Percentiles rank a stretch among this genome's conserved stretches.
These are phyloP conservation scores for Tagetes patula DNA, from an alignment of 129 eudicot genomes.

Conservation along the genomic window DNA sequence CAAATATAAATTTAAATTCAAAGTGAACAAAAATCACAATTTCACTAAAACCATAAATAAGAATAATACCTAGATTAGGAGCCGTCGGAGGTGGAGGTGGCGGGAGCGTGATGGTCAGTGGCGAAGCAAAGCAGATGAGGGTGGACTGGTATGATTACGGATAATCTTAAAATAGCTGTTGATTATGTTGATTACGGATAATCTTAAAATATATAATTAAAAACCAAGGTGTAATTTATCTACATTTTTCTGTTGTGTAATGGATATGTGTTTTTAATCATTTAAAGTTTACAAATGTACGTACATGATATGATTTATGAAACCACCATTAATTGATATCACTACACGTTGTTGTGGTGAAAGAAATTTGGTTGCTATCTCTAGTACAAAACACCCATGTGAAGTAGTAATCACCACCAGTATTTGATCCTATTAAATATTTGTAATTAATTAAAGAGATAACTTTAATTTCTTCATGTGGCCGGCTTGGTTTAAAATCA, in stretches of 20 bases:
- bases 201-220: too few species aligned
- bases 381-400: constrained; percentile 29
- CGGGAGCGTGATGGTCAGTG: too few species aligned
- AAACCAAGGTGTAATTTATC: too few species aligned
- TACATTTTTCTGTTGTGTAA: not conserved
- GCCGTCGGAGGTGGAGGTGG: too few species aligned
- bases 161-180: too few species aligned
- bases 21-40: too few species aligned
- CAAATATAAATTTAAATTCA: too few species aligned
- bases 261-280: not conserved
- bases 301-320: not conserved
- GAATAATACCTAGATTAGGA: too few species aligned
- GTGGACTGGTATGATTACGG: too few species aligned
- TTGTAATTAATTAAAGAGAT: not conserved
- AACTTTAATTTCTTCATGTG: not conserved
- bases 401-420: constrained; percentile 20
- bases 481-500: not conserved
- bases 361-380: constrained; percentile 4
- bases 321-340: not conserved
- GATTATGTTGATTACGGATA: too few species aligned
- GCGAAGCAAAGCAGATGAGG: too few species aligned
- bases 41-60: too few species aligned
- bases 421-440: constrained; percentile 15
- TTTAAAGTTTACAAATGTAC: not conserved
- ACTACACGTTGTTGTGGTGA: constrained; percentile 17